A percentile compares a stretch with the other conserved stretches of the same genome.
These are phyloP conservation scores for Aspergillus caelatus DNA, from an alignment of 2,329 filamentous ascomycete species.

Conservation along the genomic window DNA sequence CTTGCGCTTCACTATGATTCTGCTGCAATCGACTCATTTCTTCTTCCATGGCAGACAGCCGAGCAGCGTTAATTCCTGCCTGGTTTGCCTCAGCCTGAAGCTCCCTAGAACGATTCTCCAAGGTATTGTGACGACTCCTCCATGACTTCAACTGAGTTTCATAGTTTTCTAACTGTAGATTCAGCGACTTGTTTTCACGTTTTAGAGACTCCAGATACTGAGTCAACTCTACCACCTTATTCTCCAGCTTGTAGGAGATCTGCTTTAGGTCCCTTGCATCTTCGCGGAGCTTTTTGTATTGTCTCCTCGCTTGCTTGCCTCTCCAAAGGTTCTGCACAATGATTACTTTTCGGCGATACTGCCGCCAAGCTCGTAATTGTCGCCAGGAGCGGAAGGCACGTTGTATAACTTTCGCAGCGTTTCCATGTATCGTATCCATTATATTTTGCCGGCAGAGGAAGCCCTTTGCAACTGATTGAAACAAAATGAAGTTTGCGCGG, in stretches of 20 bases:
- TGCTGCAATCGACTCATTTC: constrained; percentile 91
- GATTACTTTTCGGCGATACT: constrained; percentile 85
- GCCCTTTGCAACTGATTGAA: constrained; percentile 89
- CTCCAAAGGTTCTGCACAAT: constrained; percentile 93
- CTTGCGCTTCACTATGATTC: constrained; percentile 85
- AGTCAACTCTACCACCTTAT: constrained; percentile 98
- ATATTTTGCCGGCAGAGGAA: constrained; percentile 89
- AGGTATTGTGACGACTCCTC: constrained; percentile 86
- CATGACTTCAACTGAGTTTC: constrained; percentile 95
- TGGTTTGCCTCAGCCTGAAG: constrained; percentile 96
- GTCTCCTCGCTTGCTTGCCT: constrained; percentile 75
- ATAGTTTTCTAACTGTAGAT: constrained; percentile 90
- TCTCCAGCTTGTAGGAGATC: constrained; percentile 98
- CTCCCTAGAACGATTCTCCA: constrained; percentile 89
- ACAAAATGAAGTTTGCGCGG: constrained; percentile 80
- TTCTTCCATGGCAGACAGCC: constrained; percentile 86
- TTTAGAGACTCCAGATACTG: constrained; percentile 91
- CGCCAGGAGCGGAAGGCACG: constrained; percentile 82
- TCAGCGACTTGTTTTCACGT: constrained; percentile 87
- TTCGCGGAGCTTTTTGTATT: constrained; percentile 89
- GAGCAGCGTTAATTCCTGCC: constrained; percentile 90
- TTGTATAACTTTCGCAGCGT: constrained; percentile 89
- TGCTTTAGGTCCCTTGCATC: constrained; percentile 98
- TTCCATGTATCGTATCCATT: constrained; percentile 89
- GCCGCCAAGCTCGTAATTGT: constrained; percentile 78